Conservation (phyloP, 2,329 filamentous ascomycete genomes). For the Aspergillus hortae region DNA sequence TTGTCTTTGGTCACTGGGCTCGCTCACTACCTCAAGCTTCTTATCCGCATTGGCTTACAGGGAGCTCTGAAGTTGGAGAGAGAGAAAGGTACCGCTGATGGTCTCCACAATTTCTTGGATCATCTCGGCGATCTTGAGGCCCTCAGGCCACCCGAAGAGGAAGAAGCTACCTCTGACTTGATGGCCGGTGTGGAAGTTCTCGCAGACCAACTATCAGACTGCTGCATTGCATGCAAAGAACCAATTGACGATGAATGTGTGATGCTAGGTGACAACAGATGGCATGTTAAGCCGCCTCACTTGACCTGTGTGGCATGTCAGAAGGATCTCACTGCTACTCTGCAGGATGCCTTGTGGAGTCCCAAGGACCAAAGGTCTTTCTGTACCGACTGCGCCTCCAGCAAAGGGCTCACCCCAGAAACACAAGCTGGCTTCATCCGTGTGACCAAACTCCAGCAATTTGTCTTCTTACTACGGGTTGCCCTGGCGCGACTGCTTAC, state of each 20-base stretch:
- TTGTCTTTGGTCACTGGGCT: slow-evolving; percentile 94
- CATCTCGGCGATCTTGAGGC: slow-evolving; percentile 80
- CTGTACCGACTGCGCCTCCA: slow-evolving; percentile 63
- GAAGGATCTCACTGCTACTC: slow-evolving; percentile 64
- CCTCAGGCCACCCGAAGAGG: slow-evolving; percentile 60
- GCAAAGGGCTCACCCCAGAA: slow-evolving; percentile 52
- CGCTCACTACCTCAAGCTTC: slow-evolving; percentile 93
- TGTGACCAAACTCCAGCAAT: slow-evolving; percentile 86
- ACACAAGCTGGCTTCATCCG: slow-evolving; percentile 63
- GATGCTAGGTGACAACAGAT: slow-evolving; percentile 68
- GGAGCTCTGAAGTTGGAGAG: slow-evolving; percentile 87
- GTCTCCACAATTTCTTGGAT: slow-evolving; percentile 77
- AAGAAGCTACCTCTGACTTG: slow-evolving; percentile 61
- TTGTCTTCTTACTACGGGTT: slow-evolving; percentile 86
- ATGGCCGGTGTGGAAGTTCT: slow-evolving; percentile 63
- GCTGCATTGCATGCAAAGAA: slow-evolving; percentile 75
- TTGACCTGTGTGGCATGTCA: slow-evolving; percentile 68
- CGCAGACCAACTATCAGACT: slow-evolving; percentile 74
- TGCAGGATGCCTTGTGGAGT: slow-evolving; percentile 70
- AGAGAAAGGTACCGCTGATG: slow-evolving; percentile 69
- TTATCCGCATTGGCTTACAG: slow-evolving; percentile 95
- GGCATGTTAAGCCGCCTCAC: slow-evolving; percentile 71
- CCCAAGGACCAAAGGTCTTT: slow-evolving; percentile 64
- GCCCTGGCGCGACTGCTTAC: slow-evolving; percentile 85
- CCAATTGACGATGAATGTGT: slow-evolving; percentile 95